phyloP scores from a whole-genome alignment of 148 eudicot genomes.

The Linanthus parryae region DNA sequence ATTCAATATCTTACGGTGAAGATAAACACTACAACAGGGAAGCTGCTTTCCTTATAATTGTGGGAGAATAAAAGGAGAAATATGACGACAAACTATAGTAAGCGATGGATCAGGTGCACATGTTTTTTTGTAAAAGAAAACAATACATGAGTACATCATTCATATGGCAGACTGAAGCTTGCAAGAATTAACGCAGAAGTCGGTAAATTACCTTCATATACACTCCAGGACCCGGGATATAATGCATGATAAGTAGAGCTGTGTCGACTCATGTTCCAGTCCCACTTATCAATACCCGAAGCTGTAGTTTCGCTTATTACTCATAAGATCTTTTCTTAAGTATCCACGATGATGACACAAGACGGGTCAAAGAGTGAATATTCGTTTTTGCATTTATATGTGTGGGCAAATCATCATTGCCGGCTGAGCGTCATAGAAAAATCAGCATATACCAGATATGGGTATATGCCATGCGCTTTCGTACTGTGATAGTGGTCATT shows the following conservation, averaged over 20 bases:
- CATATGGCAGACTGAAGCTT: conserved; percentile 2
- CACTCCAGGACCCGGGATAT: conserved; percentile 95
- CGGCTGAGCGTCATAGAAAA: too few species aligned
- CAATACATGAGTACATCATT: conserved; percentile 9
- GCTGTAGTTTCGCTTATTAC: conserved; percentile 49
- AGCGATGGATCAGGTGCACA: conserved; percentile 92
- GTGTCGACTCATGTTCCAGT: conserved; percentile 77
- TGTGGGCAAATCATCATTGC: too few species aligned
- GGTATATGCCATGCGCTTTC: too few species aligned
- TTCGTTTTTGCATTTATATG: too few species aligned
- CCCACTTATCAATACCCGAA: conserved; percentile 89
- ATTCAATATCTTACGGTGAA: conserved; percentile 74
- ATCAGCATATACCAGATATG: too few species aligned
- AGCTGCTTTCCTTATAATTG: conserved; percentile 93
- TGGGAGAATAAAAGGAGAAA: conserved; percentile 93
- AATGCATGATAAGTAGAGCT: conserved; percentile 77
- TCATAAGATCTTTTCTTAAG: conserved; percentile 17
- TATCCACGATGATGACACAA: too few species aligned
- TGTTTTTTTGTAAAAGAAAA: too few species aligned
- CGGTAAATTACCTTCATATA: conserved; percentile 68
- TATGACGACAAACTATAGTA: conserved; percentile 80
- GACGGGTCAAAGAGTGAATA: too few species aligned
- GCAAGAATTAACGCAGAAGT: background rate
- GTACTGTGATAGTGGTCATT: too few species aligned
- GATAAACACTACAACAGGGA: conserved; percentile 82